Base-by-base conservation (phyloP, 805 yeast genomes). In the Hyphopichia homilentoma region DNA sequence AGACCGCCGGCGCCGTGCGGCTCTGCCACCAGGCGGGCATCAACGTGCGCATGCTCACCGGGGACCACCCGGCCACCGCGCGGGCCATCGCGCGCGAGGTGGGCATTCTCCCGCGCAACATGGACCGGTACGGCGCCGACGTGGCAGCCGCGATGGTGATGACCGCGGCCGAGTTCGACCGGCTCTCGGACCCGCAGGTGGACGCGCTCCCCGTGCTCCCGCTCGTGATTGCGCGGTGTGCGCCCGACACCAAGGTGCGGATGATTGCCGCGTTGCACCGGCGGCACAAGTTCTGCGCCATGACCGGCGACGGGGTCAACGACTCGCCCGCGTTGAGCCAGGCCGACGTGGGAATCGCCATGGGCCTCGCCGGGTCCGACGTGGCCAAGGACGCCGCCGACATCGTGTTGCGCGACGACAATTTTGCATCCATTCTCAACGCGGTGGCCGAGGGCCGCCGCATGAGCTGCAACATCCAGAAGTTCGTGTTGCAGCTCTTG, bases 301-400 rank as follows among this genome's bases (percentile, higher is more conserved):
- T 61, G 68, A 61, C 68, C 9, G 68, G 68, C 32, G 90, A 83
- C 54, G 90, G 90, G 41, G 89, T 83, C 27, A 83, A 83, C 53
- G 90, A 83, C 52, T 81, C 88, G 2, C 90, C 90, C 16, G 75
- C 84, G 21, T 64, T 83, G 57, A 82, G 82, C 53, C 77, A 68
- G 42, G 82, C 90, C 3, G 88, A 83, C 56, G 85, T 83, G 35
- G 90, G 90, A 43, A 81, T 83, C 54, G 87, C 90, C 7, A 83
- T 83, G 90, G 90, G 90, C 29, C 44, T 59, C 21, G 75, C 81
- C 39, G 90, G 90, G 4, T 78, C 85, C 8, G 90, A 83, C 61
- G 90, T 83, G 25, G 90, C 90, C n/a, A 83, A 83, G 54, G 86
- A 82, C 53, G 87, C 88, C 5, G 70, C 84, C 27, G 90, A 83